A percentile compares a stretch with the other conserved stretches of the same genome.
Evolutionary conservation across 2,329 filamentous ascomycete genomes (phyloP).

Genomic region (Penicillium hordei): DNA sequence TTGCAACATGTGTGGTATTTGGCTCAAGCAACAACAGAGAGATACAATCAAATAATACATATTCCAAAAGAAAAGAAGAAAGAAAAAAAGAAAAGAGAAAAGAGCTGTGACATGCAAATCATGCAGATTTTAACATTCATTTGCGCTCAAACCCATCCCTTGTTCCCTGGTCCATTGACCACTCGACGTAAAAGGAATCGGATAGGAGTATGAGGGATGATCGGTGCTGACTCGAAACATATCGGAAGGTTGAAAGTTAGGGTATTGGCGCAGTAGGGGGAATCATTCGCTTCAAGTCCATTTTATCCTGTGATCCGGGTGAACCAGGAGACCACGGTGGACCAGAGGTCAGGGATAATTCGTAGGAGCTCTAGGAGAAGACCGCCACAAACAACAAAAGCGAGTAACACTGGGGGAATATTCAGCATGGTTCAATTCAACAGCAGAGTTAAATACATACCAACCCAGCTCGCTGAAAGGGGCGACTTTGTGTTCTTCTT

Average conservation of each 20-base stretch:
- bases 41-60: slow-evolving; percentile 8
- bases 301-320: slow-evolving; percentile 24
- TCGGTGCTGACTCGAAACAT: not conserved
- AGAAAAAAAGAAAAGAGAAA: not conserved
- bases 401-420: slow-evolving; percentile 53
- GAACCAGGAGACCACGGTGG: slow-evolving; percentile 31
- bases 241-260: not conserved
- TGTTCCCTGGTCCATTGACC: not conserved
- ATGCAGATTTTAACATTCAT: not conserved
- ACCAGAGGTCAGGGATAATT: slow-evolving; percentile 44
- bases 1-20: slow-evolving; percentile 3
- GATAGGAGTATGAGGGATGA: not conserved
- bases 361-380: slow-evolving; percentile 58
- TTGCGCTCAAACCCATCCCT: not conserved
- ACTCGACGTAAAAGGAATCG: not conserved
- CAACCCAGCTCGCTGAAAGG: slow-evolving; percentile 58
- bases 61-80: not conserved
- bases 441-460: slow-evolving; percentile 46
- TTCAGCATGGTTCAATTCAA: slow-evolving; percentile 14
- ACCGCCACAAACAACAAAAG: slow-evolving; percentile 64
- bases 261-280: slow-evolving; percentile 15
- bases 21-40: slow-evolving; percentile 1
- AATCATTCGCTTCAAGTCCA: not conserved
- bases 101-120: not conserved
- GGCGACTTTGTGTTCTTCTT: slow-evolving; percentile 55